A percentile compares a stretch with the other conserved stretches of the same genome.
Conservation (phyloP, 2,329 filamentous ascomycete species). For the Diaporthe capsici region DNA sequence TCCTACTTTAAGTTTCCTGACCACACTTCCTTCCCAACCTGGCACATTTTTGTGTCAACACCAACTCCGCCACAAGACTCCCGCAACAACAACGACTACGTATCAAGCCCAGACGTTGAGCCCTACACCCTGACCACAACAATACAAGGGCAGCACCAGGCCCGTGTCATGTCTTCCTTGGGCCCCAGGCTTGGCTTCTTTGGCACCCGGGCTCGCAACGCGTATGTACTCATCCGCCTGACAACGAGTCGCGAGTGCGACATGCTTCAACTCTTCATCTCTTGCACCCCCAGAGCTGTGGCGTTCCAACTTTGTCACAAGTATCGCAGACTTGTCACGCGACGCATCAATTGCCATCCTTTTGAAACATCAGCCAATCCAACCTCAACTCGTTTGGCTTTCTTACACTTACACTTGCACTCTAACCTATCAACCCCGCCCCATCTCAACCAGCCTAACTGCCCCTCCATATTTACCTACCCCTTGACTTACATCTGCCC, state of each 20-base stretch:
- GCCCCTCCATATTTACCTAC: not conserved
- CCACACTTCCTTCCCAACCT: constrained; percentile 15
- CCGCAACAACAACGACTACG: not conserved
- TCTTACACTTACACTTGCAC: not conserved
- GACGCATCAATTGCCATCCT: not conserved
- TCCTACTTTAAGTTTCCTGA: not conserved
- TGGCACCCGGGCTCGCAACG: not conserved
- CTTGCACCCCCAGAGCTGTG: not conserved
- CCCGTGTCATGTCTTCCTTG: not conserved
- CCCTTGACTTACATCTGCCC: not conserved
- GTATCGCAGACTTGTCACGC: not conserved
- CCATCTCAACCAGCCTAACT: not conserved
- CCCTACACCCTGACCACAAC: not conserved
- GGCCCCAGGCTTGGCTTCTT: not conserved
- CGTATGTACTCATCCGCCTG: constrained; percentile 8
- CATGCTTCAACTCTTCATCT: not conserved
- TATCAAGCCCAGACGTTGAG: not conserved
- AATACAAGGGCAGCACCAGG: not conserved
- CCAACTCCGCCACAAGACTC: constrained; percentile 1
- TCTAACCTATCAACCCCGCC: not conserved
- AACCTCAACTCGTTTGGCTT: not conserved
- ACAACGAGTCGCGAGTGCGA: constrained; percentile 10
- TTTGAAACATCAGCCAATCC: not conserved
- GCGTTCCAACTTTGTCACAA: not conserved
- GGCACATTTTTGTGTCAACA: constrained; percentile 9